These are phyloP conservation scores for Plasmodium malariae DNA, from an alignment of 169 alveolate species.

Conservation along the genomic window DNA sequence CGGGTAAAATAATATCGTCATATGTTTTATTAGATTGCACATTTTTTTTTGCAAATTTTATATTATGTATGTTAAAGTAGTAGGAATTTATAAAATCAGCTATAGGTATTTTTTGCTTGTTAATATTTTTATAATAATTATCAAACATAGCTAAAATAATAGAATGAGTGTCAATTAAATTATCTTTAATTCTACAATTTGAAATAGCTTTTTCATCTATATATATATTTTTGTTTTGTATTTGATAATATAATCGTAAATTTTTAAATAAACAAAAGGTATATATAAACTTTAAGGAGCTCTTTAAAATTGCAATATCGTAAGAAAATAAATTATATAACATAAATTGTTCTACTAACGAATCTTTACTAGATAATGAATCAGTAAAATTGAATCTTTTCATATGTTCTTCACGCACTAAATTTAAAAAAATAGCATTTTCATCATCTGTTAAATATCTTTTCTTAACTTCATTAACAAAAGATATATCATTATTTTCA, in stretches of 20 bases:
- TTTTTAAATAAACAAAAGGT: conserved; percentile 54
- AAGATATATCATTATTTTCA: neutral
- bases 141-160: conserved; percentile 48
- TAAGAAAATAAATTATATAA: conserved; percentile 51
- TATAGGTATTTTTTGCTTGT: conserved; percentile 2
- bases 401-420: conserved; percentile 3
- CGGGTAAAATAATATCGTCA: conserved; percentile 26
- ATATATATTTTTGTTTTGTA: conserved; percentile 21
- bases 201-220: conserved; percentile 30
- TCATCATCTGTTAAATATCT: conserved; percentile 23
- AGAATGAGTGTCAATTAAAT: conserved; percentile 44
- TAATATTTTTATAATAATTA: conserved; percentile 9
- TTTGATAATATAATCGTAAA: conserved; percentile 40
- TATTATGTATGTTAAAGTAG: conserved; percentile 57
- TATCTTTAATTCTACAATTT: conserved; percentile 29
- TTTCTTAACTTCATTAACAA: neutral
- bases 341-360: conserved; percentile 48
- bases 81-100: conserved; percentile 40
- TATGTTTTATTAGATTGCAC: conserved; percentile 38
- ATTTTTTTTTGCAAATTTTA: conserved; percentile 40
- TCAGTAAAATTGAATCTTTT: conserved; percentile 11
- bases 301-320: conserved; percentile 31
- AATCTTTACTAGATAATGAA: conserved; percentile 30
- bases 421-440: neutral
- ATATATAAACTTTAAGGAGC: conserved; percentile 34